Evolutionary conservation across 805 yeast species (phyloP).

Genomic region (Saccharomyces kudriavzevii): DNA sequence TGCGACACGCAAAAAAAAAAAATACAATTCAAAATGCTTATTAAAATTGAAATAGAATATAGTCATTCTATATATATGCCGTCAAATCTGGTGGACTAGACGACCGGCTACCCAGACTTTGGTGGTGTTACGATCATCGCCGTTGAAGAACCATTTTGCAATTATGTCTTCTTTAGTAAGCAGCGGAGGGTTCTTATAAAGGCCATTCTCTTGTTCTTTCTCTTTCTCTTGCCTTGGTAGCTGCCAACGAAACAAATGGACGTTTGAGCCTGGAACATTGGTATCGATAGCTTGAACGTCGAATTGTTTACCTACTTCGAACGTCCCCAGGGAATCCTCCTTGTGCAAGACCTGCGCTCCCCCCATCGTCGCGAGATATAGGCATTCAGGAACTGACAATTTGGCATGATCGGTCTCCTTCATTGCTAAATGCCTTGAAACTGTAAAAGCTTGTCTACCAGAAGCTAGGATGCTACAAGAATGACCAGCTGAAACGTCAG

Average conservation of each 20-base stretch:
- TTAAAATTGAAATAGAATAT: background rate
- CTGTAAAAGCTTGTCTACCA: constrained; percentile 63
- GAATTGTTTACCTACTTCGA: constrained; percentile 69
- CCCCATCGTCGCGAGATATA: constrained; percentile 79
- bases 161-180: constrained; percentile 39
- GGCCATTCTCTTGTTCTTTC: background rate
- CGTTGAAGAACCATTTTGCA: constrained; percentile 86
- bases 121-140: constrained; percentile 83
- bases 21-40: background rate
- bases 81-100: background rate
- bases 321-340: constrained; percentile 54
- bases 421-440: constrained; percentile 65
- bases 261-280: constrained; percentile 41
- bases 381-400: constrained; percentile 58
- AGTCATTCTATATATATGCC: background rate
- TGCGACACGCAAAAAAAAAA: background rate
- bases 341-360: constrained; percentile 74
- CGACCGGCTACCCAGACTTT: constrained; percentile 78
- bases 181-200: constrained; percentile 3
- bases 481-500: constrained; percentile 74
- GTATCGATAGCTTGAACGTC: constrained; percentile 78
- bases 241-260: constrained; percentile 76
- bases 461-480: constrained; percentile 55
- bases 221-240: constrained; percentile 29
- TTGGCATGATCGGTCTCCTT: constrained; percentile 35